Percentiles rank a stretch among this genome's conserved stretches.
Conservation (phyloP, 1,139 yeast species). For the Kluyveromyces marxianus region DNA sequence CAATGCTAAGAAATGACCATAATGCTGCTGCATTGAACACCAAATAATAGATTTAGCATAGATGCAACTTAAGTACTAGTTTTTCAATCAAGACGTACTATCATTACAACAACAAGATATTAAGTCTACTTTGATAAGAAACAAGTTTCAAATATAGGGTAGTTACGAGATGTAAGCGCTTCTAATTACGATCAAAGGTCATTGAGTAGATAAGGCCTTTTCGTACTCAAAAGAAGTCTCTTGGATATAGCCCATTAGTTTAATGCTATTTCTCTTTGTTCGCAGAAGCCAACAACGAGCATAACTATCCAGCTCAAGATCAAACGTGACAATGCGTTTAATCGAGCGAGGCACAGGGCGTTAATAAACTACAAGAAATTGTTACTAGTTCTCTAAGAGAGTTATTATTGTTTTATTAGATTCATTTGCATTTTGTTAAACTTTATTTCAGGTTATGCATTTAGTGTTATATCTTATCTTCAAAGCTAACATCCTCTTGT, state of each 20-base stretch:
- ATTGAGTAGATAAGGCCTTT: conserved; percentile 3
- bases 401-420: too few species aligned
- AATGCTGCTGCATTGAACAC: too few species aligned
- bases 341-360: conserved; percentile 74
- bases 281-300: conserved; percentile 10
- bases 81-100: neutral
- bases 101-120: too few species aligned
- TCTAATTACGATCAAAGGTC: conserved; percentile 12
- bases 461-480: conserved; percentile 10
- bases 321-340: conserved; percentile 22
- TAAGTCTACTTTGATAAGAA: too few species aligned
- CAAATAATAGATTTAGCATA: too few species aligned
- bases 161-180: conserved; percentile 6
- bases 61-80: too few species aligned
- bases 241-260: conserved; percentile 13
- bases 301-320: conserved; percentile 53
- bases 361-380: too few species aligned
- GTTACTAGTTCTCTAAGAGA: too few species aligned
- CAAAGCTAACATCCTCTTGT: conserved; percentile 65
- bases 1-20: too few species aligned
- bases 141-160: too few species aligned
- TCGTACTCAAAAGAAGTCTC: conserved; percentile 17
- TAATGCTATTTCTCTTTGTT: neutral
- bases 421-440: neutral
- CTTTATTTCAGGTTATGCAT: neutral